Evolutionary conservation across 1,139 yeast species (phyloP), one percentile per base, ranked within the genome.

Genomic region (Saccharomyces hybrid): DNA sequence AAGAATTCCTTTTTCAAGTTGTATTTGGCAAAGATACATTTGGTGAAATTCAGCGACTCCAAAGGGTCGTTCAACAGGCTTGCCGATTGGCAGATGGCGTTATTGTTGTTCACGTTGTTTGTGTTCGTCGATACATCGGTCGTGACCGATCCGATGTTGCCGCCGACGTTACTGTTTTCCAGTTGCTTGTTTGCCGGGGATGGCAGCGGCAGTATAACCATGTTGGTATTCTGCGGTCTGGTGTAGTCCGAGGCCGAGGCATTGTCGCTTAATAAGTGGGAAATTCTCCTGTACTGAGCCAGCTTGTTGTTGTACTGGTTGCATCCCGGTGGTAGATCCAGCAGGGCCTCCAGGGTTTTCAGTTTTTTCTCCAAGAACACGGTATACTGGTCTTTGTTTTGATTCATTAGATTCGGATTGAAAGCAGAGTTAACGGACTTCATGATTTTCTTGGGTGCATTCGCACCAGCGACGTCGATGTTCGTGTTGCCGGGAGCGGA

Each of bases 361-460:
- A 82, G 72, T 60, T 78, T 79, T 54, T 75, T 77, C 60, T 82
- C 86, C 52, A 82, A 62, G 62, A 78, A 73, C 14, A 71, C 53
- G 0, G 84, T 80, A 59, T 81, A 81, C 34, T 79, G 83, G 58
- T 79, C 81, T 61, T 77, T 78, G 14, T 47, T 51, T 11, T 27
- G 49, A 31, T 24, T 49, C 47, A 26, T 34, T 19, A 11, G 7
- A 21, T n/a, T 14, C 47, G 51, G 34, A 31, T 46, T 47, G 49
- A 49, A 24, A 38, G 11, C 5, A 26, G 49, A 24, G 42, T 19
- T 26, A 27, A 21, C 26, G 21, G 19, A 9, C 14, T 66, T 69
- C 14, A 31, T 46, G n/a, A 42, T 49, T 14, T 48, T 48, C 38
- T 48, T 49, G 42, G 49, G 42, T 19, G 47, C 16, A 26, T 24